phyloP scores from a whole-genome alignment of 2,329 filamentous ascomycete species.

The Fusarium graminum region DNA sequence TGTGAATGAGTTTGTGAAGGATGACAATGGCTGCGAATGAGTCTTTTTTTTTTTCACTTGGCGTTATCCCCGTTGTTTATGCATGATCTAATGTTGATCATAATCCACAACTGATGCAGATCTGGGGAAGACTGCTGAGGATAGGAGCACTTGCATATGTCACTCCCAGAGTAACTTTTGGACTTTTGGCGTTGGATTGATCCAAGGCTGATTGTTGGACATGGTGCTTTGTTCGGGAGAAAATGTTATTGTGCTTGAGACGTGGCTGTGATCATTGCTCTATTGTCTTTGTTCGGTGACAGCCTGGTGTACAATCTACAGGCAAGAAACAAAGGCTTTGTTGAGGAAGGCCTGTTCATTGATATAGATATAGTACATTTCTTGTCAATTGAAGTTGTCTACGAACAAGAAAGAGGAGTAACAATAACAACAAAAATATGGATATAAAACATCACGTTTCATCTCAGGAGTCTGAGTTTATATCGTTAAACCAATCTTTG shows the following conservation, averaged over 20 bases:
- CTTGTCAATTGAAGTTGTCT: not conserved
- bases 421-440: not conserved
- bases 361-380: not conserved
- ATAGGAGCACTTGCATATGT: not conserved
- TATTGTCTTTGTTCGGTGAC: conserved; percentile 1
- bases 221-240: not conserved
- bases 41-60: not conserved
- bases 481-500: not conserved
- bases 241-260: not conserved
- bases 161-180: not conserved
- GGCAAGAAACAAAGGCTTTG: not conserved
- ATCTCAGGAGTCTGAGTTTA: not conserved
- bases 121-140: conserved; percentile 5
- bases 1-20: not conserved
- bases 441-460: not conserved
- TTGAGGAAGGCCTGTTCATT: not conserved
- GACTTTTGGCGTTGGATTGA: not conserved
- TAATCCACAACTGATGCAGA: conserved; percentile 6
- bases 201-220: not conserved
- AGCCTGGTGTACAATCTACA: not conserved
- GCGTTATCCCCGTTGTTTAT: not conserved
- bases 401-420: conserved; percentile 1
- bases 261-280: too few species aligned
- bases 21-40: not conserved
- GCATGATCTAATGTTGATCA: conserved; percentile 9